A percentile compares a stretch with the other conserved stretches of the same genome.
These are phyloP conservation scores for Quillaja saponaria DNA, from an alignment of 306 rosid species.

Conservation along the genomic window DNA sequence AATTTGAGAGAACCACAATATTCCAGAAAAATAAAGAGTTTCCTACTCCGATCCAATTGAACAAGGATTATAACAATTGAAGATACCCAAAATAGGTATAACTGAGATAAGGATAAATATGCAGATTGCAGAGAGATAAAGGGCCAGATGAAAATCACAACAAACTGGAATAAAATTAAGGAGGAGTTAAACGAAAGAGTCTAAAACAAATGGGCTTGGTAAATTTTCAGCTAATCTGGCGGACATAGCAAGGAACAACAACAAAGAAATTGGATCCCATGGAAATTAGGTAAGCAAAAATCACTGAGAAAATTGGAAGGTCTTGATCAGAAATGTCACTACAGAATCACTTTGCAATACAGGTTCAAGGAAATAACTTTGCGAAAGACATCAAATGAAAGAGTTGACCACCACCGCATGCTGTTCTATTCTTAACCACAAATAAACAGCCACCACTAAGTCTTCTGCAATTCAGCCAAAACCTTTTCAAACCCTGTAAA, in stretches of 20 bases:
- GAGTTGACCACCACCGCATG: constrained; percentile 92
- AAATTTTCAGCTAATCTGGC: constrained; percentile 98
- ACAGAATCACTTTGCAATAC: constrained; percentile 96
- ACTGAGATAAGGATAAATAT: constrained; percentile 6
- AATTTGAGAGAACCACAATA: constrained; percentile 38
- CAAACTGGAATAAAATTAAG: constrained; percentile 9
- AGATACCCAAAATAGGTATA: constrained; percentile 9
- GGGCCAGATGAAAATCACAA: constrained; percentile 2
- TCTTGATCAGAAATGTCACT: constrained; percentile 26
- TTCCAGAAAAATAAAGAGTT: constrained; percentile 37
- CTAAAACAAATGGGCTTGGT: no score
- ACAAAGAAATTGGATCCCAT: constrained; percentile 91
- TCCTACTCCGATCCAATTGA: constrained; percentile 16
- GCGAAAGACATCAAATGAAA: constrained; percentile 77
- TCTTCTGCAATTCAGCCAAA: constrained; percentile 2
- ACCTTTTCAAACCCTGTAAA: no score
- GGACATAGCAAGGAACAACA: constrained; percentile 92
- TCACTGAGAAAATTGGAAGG: background rate
- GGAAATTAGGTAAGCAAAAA: constrained; percentile 20
- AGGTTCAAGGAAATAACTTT: constrained; percentile 80
- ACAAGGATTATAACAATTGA: constrained; percentile 19
- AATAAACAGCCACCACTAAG: constrained; percentile 32
- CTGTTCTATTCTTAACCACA: constrained; percentile 66
- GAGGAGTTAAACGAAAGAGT: background rate
- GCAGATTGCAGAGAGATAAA: background rate